Evolutionary conservation across 1,284 basidiomycete genomes (phyloP), one percentile per base, ranked within the genome.

Genomic region (Sphaerobolus stellatus): DNA sequence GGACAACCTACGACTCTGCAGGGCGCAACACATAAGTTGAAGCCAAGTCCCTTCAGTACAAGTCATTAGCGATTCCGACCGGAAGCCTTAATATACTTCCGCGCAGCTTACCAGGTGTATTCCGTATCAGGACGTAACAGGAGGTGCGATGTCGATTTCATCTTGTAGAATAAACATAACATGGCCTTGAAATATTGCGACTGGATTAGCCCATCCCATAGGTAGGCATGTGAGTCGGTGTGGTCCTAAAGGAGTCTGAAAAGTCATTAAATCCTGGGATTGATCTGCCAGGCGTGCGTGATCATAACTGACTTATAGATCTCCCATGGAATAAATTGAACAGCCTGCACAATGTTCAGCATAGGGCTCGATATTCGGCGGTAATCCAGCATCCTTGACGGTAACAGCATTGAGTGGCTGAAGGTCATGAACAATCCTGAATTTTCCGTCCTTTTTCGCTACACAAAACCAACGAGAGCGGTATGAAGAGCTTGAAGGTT

Each of bases 391-490:
- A 49, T 74, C 67, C 7, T 61, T 60, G 13, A 60, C 48, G 2
- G 54, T 58, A 20, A 53, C 33, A 7, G 40, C 18, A 4, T 75
- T 41, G n/a, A 41, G 40, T 6, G 40, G n/a, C n/a, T 41, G 40
- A 18, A 20, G 40, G n/a, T 41, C n/a, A 6, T 20, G 18, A n/a
- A 41, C 25, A 7, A 6, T n/a, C 9, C n/a, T n/a, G 7, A 41
- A 20, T 41, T n/a, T 24, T 41, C 40, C 40, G n/a, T 41, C 40
- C 7, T n/a, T 67, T 58, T 73, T 71, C 7, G 63, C 18, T 0
- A 79, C 67, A 50, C 69, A 75, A 44, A 79, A 78, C 74, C 73
- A 76, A 14, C 64, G 14, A 0, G 68, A 73, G 0, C 64, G 56
- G 52, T 79, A 78, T 0, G 75, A 66, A 0, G 68, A 62, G 1